Conservation (phyloP, 164 flowering plant genomes). For the Magnolia officinalis region DNA sequence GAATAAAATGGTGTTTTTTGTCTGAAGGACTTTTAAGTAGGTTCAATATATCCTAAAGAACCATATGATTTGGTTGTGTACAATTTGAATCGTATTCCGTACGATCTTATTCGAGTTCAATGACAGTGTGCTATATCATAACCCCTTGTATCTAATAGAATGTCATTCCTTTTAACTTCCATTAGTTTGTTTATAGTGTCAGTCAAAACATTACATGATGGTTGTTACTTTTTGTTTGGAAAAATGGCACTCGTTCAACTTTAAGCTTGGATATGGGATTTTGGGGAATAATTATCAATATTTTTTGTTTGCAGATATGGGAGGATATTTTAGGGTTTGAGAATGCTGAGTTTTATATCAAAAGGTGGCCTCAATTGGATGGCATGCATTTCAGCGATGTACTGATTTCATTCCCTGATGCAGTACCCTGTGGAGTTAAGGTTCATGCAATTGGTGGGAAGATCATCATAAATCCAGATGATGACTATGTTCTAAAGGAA, state of each 20-base stretch:
- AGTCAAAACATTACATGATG: not conserved
- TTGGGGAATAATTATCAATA: not conserved
- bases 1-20: no score
- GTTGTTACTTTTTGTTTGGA: not conserved
- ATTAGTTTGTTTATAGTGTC: not conserved
- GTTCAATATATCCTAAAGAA: no score
- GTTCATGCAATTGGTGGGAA: conserved; percentile 78
- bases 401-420: conserved; percentile 85
- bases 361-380: conserved; percentile 87
- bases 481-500: conserved; percentile 62
- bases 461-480: conserved; percentile 77
- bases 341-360: conserved; percentile 93
- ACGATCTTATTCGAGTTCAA: no score
- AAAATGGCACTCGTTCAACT: not conserved
- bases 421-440: conserved; percentile 90
- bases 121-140: no score
- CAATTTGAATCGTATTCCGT: no score
- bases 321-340: conserved; percentile 95
- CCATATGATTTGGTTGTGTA: no score
- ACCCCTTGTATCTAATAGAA: not conserved
- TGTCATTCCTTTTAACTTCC: not conserved
- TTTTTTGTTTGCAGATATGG: conserved; percentile 66
- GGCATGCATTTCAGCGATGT: conserved; percentile 65
- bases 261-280: not conserved
- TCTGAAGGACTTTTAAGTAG: no score